Evolutionary conservation across 768 basidiomycete species (phyloP), one percentile per base, ranked within the genome.

Genomic region (Lenzites betulinus): DNA sequence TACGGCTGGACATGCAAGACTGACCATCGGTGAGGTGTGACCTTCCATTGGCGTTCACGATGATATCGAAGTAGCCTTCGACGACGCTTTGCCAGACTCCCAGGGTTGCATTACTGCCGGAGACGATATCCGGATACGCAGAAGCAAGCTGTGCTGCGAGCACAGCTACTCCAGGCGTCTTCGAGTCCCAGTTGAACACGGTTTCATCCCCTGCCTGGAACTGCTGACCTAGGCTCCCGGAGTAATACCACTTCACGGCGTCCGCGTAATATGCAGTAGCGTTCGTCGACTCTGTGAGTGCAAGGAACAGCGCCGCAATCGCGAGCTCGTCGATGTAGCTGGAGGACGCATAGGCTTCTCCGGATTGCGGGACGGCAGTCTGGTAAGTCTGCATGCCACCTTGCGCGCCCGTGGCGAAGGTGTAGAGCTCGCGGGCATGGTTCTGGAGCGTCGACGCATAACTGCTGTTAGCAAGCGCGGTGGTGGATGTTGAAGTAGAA

Each of bases 131-230:
- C 2, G 84, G 79, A 55, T 84, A 79, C 2, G 83, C 80, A 51
- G 84, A 78, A 1, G 86, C 83, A 26, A 92, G 78, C 67, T 96
- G 92, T 1, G 88, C 81, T 60, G 88, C 90, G 7, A 96, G 74
- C 20, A 95, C 82, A 42, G 85, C 81, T 0, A 93, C 68, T 2
- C 87, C 95, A 1, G 92, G 89, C 1, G 82, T 84, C 71, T 92
- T 90, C 3, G 84, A 83, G 69, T 95, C 95, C 95, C 95, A 98
- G 70, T 95, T 95, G 74, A 94, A 90, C 6, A 89, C 85, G 2
- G 77, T 74, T 46, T 86, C 74, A 35, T 80, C 75, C 1, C 58
- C 64, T 0, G 60, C 62, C 16, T 66, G 23, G 15, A 68, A 41
- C 51, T 66, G 67, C 1, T 78, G 77, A 2, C 74, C 71, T 0